Percentiles rank a stretch among this genome's conserved stretches.
These are phyloP conservation scores for Ophiostoma piceae DNA, from an alignment of 2,329 filamentous ascomycete genomes.

Conservation along the genomic window DNA sequence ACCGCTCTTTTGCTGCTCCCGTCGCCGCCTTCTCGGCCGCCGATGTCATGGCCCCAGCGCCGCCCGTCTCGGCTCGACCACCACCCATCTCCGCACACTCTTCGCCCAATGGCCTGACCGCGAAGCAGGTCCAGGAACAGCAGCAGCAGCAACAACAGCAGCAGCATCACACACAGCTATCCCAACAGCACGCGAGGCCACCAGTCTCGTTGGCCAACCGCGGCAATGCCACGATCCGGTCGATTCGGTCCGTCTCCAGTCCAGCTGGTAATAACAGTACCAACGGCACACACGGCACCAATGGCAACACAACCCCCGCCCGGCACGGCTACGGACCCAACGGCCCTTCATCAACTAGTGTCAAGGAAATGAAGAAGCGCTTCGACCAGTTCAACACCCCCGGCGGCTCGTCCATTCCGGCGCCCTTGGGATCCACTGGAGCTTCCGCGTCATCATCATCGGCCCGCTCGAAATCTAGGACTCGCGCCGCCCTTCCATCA, in stretches of 20 bases:
- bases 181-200: constrained; percentile 33
- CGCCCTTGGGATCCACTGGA: background rate
- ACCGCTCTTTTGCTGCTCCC: constrained; percentile 26
- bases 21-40: constrained; percentile 18
- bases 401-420: constrained; percentile 25
- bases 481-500: background rate
- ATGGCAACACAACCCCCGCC: constrained; percentile 11
- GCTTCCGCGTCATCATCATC: constrained; percentile 29
- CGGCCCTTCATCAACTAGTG: constrained; percentile 48
- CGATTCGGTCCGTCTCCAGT: constrained; percentile 52
- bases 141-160: constrained; percentile 9
- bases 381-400: constrained; percentile 58
- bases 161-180: background rate
- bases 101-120: constrained; percentile 32
- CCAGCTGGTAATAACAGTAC: constrained; percentile 43
- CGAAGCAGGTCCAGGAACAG: constrained; percentile 32
- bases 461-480: constrained; percentile 3
- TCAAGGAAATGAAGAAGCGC: constrained; percentile 72
- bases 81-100: constrained; percentile 1
- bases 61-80: constrained; percentile 34
- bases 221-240: constrained; percentile 38
- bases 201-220: constrained; percentile 37
- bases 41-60: constrained; percentile 39
- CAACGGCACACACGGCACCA: background rate
- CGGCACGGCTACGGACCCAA: background rate